A percentile compares a stretch with the other conserved stretches of the same genome.
phyloP scores from a whole-genome alignment of 1,284 basidiomycete species.

The Ceratobasidium theobromae region DNA sequence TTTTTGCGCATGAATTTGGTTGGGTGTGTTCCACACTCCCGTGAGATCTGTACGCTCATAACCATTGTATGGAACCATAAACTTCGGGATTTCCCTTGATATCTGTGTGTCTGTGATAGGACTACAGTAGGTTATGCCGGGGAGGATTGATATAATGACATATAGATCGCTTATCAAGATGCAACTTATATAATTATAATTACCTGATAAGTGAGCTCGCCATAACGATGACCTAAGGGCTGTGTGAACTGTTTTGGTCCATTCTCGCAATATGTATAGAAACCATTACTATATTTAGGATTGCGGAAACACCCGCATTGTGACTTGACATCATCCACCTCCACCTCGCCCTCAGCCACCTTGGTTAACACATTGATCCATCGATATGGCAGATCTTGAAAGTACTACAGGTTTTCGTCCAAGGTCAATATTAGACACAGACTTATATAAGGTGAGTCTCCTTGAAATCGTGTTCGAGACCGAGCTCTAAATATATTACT shows the following conservation, averaged over 20 bases:
- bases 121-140: no score
- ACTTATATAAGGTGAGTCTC: constrained; percentile 83
- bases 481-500: constrained; percentile 3
- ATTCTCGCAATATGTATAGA: neutral
- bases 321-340: neutral
- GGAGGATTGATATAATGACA: no score
- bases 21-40: neutral
- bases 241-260: no score
- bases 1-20: neutral
- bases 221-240: no score
- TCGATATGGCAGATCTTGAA: constrained; percentile 12
- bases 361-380: neutral
- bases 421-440: constrained; percentile 84
- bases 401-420: constrained; percentile 16
- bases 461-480: neutral
- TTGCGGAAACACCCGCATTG: neutral
- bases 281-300: neutral
- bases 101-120: neutral
- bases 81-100: neutral
- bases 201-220: no score
- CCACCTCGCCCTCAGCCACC: neutral
- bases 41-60: no score
- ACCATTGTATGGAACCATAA: no score
- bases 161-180: no score
- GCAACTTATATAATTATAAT: no score